These are phyloP conservation scores for Marchantia paleacea DNA, from an alignment of 225 moss, liverwort and hornwort genomes.

Conservation along the genomic window DNA sequence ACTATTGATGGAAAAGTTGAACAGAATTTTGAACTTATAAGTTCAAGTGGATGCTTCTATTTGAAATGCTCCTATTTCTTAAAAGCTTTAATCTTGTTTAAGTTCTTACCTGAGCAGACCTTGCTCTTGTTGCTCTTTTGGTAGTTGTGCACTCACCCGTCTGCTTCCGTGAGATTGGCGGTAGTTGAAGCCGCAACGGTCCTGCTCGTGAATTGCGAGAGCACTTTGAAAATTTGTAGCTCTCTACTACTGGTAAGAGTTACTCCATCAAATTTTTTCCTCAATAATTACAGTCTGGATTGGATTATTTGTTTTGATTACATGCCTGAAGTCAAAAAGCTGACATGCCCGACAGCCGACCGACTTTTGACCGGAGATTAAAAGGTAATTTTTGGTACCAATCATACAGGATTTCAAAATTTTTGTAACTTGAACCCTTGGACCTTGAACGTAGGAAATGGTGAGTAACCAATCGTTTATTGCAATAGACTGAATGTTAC, in stretches of 20 bases:
- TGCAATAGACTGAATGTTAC: too few relatives aligned
- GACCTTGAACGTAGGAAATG: too few relatives aligned
- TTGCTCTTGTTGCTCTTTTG: slow-evolving; percentile 10
- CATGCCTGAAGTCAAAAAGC: too few relatives aligned
- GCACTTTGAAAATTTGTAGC: slow-evolving; percentile 60
- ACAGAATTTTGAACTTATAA: not conserved
- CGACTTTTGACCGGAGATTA: too few relatives aligned
- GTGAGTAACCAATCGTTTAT: too few relatives aligned
- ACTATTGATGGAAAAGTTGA: not conserved
- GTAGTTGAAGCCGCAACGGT: slow-evolving; percentile 74
- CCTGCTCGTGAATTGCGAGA: slow-evolving; percentile 66
- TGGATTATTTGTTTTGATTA: not conserved
- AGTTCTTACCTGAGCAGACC: slow-evolving; percentile 15
- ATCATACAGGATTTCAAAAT: too few relatives aligned
- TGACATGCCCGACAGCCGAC: too few relatives aligned
- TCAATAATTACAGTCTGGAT: not conserved
- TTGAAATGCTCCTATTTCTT: too few relatives aligned
- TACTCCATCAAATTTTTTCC: not conserved
- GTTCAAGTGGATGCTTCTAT: too few relatives aligned
- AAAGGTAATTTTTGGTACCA: too few relatives aligned
- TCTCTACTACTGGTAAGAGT: slow-evolving; percentile 67
- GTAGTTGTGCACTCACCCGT: slow-evolving; percentile 87
- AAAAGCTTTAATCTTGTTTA: not conserved
- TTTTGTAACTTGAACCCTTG: too few relatives aligned
- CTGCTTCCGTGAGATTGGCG: slow-evolving; percentile 79